Evolutionary conservation across 352 stramenopile genomes (phyloP), one percentile per base, ranked within the genome.

Genomic region (Saprolegnia diclina): DNA sequence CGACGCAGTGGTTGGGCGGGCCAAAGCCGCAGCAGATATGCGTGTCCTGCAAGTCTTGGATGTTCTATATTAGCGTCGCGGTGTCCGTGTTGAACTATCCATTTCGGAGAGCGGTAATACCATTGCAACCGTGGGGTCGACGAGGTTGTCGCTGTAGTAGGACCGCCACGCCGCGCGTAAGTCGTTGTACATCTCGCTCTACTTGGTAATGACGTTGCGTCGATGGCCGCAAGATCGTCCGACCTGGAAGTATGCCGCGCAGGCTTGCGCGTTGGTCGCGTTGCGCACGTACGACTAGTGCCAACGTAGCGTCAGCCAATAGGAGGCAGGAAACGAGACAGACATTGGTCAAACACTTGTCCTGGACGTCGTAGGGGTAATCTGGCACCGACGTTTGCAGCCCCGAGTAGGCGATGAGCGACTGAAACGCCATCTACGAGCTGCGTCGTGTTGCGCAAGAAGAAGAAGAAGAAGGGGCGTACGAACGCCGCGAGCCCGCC

Each of bases 11-110:
- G 21, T 37, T 52, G n/a, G 63, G 63, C 11, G 63, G 63, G 4
- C 63, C 63, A 7, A 69, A 44, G 4, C 63, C 63, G n/a, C 63
- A 69, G 53, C 63, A 69, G 19, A 69, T 56, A 24, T 40, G 62
- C 9, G 24, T 42, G 50, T 69, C 45, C 61, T 69, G 45, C 16
- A 69, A 22, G 26, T 32, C 32, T 63, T 69, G 63, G 21, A 69
- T 69, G 26, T 21, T 40, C 63, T 69, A 50, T 35, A 61, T 4
- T 29, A 1, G 21, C 24, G 10, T 6, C 29, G 29, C 29, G 29
- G 29, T 35, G 29, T 35, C 29, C 29, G 29, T 35, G 29, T 35
- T 35, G 29, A 35, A 35, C 29, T 35, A 35, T 35, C 29, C 29
- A 35, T 35, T 35, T 35, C 29, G 29, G 42, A 3, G 3, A 11